Evolutionary conservation across 306 rosid species (phyloP).

Genomic region (Elaeagnus macrophylla): DNA sequence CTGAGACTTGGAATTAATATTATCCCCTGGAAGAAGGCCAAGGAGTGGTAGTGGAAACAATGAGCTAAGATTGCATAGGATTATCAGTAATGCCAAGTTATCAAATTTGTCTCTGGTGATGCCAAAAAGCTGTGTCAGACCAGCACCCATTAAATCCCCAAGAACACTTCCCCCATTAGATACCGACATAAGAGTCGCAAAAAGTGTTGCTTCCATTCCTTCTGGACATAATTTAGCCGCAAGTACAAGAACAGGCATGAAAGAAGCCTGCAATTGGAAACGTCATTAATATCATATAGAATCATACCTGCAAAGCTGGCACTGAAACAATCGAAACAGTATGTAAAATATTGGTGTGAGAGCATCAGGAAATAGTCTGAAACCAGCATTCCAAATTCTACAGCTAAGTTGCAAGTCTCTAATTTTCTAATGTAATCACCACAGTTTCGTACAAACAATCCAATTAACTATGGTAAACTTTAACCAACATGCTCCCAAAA

Average conservation of each 20-base stretch:
- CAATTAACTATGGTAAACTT: too few species aligned
- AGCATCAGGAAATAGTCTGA: too few species aligned
- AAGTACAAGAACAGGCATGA: constrained; percentile 96
- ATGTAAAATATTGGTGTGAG: background rate
- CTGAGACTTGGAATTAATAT: constrained; percentile 31
- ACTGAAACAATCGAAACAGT: too few species aligned
- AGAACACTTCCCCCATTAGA: constrained; percentile 86
- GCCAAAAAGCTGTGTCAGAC: constrained; percentile 76
- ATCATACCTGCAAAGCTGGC: constrained; percentile 20
- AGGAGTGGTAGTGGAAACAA: constrained; percentile 86
- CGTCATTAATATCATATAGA: constrained; percentile 5
- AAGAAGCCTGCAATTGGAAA: constrained; percentile 63
- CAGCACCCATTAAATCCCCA: constrained; percentile 93
- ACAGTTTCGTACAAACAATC: too few species aligned
- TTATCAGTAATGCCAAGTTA: constrained; percentile 62
- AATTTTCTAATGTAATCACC: too few species aligned
- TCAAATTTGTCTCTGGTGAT: constrained; percentile 78
- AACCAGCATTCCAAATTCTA: too few species aligned
- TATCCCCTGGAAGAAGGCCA: constrained; percentile 71
- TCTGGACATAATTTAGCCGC: constrained; percentile 95
- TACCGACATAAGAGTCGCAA: constrained; percentile 97
- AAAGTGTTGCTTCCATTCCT: constrained; percentile 98
- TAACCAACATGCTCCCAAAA: too few species aligned
- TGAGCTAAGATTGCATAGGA: constrained; percentile 82
- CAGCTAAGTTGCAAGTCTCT: too few species aligned